Conservation (phyloP, 768 basidiomycete genomes). For the Leccinum boreale region DNA sequence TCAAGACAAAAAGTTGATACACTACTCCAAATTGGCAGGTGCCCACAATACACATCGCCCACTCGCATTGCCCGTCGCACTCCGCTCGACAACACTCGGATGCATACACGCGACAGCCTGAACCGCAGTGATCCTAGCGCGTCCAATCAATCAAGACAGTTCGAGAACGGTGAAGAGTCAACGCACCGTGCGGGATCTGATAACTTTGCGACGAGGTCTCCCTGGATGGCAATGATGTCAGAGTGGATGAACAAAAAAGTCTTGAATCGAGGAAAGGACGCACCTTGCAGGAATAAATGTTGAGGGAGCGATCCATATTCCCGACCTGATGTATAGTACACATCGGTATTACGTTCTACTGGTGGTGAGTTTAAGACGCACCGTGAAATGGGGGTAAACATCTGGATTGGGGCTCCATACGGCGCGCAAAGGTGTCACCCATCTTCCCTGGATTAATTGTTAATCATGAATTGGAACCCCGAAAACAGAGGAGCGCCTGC, state of each 20-base stretch:
- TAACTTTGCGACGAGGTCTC: conserved; percentile 64
- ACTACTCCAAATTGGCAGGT: conserved; percentile 23
- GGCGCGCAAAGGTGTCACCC: conserved; percentile 75
- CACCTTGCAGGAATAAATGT: conserved; percentile 74
- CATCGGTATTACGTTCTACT: not conserved
- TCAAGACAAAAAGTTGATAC: not conserved
- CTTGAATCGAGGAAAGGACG: not conserved
- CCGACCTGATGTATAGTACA: conserved; percentile 47
- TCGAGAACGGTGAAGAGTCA: not conserved
- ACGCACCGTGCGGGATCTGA: conserved; percentile 54
- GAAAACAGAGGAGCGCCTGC: not conserved
- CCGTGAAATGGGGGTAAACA: conserved; percentile 80
- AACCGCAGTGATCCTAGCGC: conserved; percentile 66
- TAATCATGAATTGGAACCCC: not conserved
- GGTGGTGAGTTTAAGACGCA: conserved; percentile 31
- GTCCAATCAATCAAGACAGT: not conserved
- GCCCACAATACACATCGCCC: conserved; percentile 84
- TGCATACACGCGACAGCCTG: conserved; percentile 92
- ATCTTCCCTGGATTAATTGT: conserved; percentile 56
- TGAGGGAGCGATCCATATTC: conserved; percentile 74
- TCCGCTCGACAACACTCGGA: conserved; percentile 69
- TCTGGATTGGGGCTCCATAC: conserved; percentile 79
- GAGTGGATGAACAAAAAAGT: not conserved
- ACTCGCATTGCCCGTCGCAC: conserved; percentile 73
- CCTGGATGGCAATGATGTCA: conserved; percentile 37